A percentile compares a stretch with the other conserved stretches of the same genome.
phyloP scores from a whole-genome alignment of 768 basidiomycete genomes.

The Sutorius australiensis region DNA sequence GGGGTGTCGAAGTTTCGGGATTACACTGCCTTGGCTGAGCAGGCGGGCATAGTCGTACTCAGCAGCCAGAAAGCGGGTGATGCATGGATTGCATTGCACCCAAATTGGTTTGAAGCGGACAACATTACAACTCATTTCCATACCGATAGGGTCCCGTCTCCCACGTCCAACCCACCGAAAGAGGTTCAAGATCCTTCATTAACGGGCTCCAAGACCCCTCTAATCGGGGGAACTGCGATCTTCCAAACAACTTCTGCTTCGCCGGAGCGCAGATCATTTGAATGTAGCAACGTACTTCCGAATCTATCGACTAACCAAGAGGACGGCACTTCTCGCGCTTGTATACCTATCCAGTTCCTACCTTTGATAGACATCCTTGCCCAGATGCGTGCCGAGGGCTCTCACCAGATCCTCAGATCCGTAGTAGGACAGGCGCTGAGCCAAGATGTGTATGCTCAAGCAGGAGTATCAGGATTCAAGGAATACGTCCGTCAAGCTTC shows the following conservation, averaged over 20 bases:
- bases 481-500: constrained; percentile 41
- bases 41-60: constrained; percentile 26
- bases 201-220: constrained; percentile 5
- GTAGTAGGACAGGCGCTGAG: constrained; percentile 34
- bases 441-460: constrained; percentile 34
- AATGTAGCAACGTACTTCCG: background rate
- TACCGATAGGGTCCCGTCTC: constrained; percentile 6
- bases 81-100: constrained; percentile 30
- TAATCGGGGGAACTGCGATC: constrained; percentile 1
- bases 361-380: constrained; percentile 35
- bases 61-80: constrained; percentile 3
- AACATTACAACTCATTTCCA: background rate
- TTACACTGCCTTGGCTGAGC: constrained; percentile 27
- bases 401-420: constrained; percentile 35
- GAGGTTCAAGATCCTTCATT: constrained; percentile 5
- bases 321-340: background rate
- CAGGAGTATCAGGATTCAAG: constrained; percentile 39
- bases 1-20: constrained; percentile 28
- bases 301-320: background rate
- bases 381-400: constrained; percentile 31
- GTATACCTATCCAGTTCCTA: constrained; percentile 18
- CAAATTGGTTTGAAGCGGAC: constrained; percentile 17
- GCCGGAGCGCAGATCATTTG: background rate
- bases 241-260: background rate
- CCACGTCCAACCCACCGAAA: constrained; percentile 12